Evolutionary conservation across 345 rosid genomes (phyloP).

Genomic region (Garcia nutans): DNA sequence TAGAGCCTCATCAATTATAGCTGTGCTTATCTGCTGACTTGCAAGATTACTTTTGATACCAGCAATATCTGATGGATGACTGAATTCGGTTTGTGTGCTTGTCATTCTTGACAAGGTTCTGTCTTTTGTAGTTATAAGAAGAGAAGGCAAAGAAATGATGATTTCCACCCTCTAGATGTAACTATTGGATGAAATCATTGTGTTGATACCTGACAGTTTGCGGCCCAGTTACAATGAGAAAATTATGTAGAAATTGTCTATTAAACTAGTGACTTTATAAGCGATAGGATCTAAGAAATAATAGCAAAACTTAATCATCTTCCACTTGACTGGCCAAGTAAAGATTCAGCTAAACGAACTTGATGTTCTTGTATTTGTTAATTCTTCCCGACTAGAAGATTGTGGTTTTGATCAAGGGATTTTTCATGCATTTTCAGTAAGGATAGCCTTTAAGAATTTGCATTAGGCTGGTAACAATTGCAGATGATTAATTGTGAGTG

Average conservation of each 20-base stretch:
- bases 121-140: not conserved
- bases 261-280: too few species aligned
- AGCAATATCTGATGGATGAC: not conserved
- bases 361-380: not conserved
- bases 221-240: not conserved
- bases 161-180: not conserved
- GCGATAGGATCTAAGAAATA: not conserved
- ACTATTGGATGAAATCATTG: not conserved
- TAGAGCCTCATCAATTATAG: conserved; percentile 1
- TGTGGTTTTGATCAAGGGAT: not conserved
- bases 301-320: not conserved
- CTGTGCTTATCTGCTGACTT: not conserved
- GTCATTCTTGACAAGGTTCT: not conserved
- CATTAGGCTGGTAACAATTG: too few species aligned
- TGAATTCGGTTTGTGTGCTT: not conserved
- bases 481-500: not conserved
- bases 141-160: not conserved
- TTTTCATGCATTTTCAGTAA: not conserved
- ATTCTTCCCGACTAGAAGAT: not conserved
- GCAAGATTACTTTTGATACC: not conserved
- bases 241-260: not conserved
- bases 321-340: not conserved
- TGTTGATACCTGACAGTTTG: not conserved
- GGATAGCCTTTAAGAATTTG: not conserved
- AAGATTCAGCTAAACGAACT: not conserved